Evolutionary conservation across 768 basidiomycete genomes (phyloP), one percentile per base, ranked within the genome.

Genomic region (Terana coerulea): DNA sequence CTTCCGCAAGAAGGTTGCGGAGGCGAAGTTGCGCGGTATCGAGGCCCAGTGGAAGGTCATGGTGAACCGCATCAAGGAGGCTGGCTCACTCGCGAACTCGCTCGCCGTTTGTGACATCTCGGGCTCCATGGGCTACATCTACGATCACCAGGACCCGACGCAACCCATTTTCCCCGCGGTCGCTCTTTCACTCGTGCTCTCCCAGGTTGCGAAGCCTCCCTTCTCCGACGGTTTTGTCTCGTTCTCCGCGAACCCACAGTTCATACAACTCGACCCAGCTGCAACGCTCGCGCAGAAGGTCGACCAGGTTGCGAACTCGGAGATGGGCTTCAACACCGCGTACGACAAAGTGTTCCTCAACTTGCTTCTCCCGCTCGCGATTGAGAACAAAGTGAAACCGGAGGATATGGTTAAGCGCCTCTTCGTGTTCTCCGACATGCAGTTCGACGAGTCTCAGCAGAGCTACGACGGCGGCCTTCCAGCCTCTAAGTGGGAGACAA

Each of bases 401-500:
- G 84, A 84, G 46, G 78, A 88, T 41, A 88, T 89, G 86, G 76
- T 89, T 68, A 82, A 85, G 69, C 77, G 83, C 4, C 67, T 89
- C 0, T 88, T 90, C 61, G 74, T 89, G 36, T 89, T 91, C 63
- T 79, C 80, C 2, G 86, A 89, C 61, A 88, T 89, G 87, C 86
- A 88, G 66, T 89, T 89, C 56, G 83, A 88, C 60, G 45, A 53
- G n/a, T 61, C 66, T 26, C 49, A 40, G 14, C 31, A 51, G 30
- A 40, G 17, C 9, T 34, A 47, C n/a, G 46, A 17, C 8, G 26
- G 46, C 2, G 45, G 55, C 0, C 50, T 51, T 8, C 3, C 26
- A 11, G 41, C 28, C 6, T 2, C 17, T 10, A 31, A 57, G 0
- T 87, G 84, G 82, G 73, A 78, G 58, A 89, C 86, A 33, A 85